phyloP scores from a whole-genome alignment of 768 basidiomycete species.

The Pulveroboletus frians region DNA sequence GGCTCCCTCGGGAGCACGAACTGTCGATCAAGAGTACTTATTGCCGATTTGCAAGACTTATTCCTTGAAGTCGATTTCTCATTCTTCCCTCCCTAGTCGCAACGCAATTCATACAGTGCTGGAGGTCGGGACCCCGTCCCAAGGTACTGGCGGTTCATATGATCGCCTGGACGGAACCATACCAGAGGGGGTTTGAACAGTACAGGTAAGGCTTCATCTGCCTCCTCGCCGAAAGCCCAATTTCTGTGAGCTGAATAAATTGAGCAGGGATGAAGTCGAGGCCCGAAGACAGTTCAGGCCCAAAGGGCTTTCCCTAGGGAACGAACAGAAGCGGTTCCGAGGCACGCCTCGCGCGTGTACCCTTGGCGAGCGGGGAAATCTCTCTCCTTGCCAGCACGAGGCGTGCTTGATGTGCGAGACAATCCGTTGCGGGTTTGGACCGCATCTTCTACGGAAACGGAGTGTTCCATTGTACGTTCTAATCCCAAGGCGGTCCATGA shows the following conservation, averaged over 20 bases:
- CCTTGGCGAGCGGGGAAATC: conserved; percentile 20
- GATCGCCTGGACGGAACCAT: conserved; percentile 18
- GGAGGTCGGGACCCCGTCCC: conserved; percentile 8
- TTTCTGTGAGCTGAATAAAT: neutral
- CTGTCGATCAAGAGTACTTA: conserved; percentile 6
- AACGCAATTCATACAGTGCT: conserved; percentile 4
- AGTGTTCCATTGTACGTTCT: conserved; percentile 9
- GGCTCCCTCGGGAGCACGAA: conserved; percentile 8
- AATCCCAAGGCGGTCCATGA: too few species aligned
- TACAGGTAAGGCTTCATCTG: conserved; percentile 10
- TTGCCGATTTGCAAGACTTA: neutral
- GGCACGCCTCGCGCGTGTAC: conserved; percentile 18
- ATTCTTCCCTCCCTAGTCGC: conserved; percentile 5
- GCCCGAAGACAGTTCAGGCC: conserved; percentile 3
- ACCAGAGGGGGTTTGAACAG: conserved; percentile 6
- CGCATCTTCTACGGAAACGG: conserved; percentile 18
- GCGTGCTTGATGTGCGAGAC: conserved; percentile 19
- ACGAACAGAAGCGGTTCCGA: conserved; percentile 25
- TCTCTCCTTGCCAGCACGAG: conserved; percentile 7
- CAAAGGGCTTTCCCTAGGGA: conserved; percentile 5
- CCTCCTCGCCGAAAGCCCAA: too few species aligned
- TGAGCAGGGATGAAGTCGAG: conserved; percentile 17
- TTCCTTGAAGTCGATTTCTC: neutral
- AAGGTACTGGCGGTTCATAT: conserved; percentile 15
- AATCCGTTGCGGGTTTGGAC: conserved; percentile 19